Percentiles rank a stretch among this genome's conserved stretches.
Evolutionary conservation across 345 rosid species (phyloP).

Genomic region (Syzygium oleosum): DNA sequence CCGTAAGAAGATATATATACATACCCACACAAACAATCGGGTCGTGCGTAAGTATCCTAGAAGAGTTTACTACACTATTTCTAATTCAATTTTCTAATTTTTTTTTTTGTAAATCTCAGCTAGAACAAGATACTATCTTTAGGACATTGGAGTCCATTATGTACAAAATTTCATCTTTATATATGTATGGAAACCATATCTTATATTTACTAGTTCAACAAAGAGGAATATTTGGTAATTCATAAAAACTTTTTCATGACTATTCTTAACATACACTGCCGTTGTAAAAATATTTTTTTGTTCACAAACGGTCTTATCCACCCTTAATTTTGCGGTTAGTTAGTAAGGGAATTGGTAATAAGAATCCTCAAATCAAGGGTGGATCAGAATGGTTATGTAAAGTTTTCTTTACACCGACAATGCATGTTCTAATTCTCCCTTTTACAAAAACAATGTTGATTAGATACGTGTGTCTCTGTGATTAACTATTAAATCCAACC

Average conservation of each 20-base stretch:
- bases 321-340: background rate
- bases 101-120: background rate
- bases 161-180: background rate
- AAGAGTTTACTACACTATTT: background rate
- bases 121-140: background rate
- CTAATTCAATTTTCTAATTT: background rate
- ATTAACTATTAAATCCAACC: background rate
- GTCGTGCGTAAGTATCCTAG: background rate
- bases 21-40: fast-evolving
- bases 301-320: background rate
- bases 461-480: background rate
- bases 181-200: background rate
- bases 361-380: background rate
- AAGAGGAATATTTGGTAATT: background rate
- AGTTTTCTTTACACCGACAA: background rate
- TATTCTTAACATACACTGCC: background rate
- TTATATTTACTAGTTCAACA: background rate
- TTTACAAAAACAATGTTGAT: background rate
- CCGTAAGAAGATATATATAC: background rate
- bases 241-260: background rate
- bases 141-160: background rate
- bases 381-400: background rate
- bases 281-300: background rate
- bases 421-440: background rate
- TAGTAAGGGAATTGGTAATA: background rate